Percentiles rank a stretch among this genome's conserved stretches.
Evolutionary conservation across 805 yeast genomes (phyloP).

Genomic region (Kodamaea restingae): DNA sequence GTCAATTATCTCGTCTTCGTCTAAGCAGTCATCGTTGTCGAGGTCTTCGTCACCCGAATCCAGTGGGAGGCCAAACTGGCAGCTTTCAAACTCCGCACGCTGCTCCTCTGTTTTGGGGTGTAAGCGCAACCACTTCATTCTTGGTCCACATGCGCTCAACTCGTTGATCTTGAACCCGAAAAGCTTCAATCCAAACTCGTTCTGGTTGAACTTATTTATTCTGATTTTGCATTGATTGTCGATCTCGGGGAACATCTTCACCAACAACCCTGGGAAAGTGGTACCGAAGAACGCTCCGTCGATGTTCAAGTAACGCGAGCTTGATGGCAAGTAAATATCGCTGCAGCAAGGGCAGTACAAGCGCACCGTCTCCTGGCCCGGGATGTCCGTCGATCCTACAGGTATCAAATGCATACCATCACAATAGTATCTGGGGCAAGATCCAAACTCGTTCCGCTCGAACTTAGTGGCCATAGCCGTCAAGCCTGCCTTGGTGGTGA

Average conservation of each 20-base stretch:
- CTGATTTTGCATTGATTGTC: slow-evolving; percentile 68
- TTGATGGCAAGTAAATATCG: slow-evolving; percentile 84
- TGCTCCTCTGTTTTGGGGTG: slow-evolving; percentile 64
- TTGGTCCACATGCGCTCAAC: slow-evolving; percentile 73
- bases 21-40: slow-evolving; percentile 21
- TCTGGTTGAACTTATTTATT: slow-evolving; percentile 43
- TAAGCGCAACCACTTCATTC: slow-evolving; percentile 92
- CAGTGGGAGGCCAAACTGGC: slow-evolving; percentile 58
- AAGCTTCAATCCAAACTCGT: slow-evolving; percentile 64
- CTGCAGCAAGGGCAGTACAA: slow-evolving; percentile 92
- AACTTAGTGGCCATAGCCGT: slow-evolving; percentile 92
- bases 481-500: slow-evolving; percentile 83
- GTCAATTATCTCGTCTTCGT: slow-evolving; percentile 2
- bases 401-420: slow-evolving; percentile 89
- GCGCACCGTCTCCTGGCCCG: slow-evolving; percentile 89
- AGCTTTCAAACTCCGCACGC: slow-evolving; percentile 54
- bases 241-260: slow-evolving; percentile 87
- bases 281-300: slow-evolving; percentile 99
- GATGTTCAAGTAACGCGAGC: slow-evolving; percentile 78
- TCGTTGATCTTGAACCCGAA: slow-evolving; percentile 87
- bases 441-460: slow-evolving; percentile 83
- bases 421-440: slow-evolving; percentile 86
- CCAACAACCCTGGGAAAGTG: slow-evolving; percentile 87
- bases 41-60: slow-evolving; percentile 27
- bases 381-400: slow-evolving; percentile 84